Percentiles rank a stretch among this genome's conserved stretches.
Evolutionary conservation across 345 rosid genomes (phyloP).

Genomic region (Euphorbia lathyris): DNA sequence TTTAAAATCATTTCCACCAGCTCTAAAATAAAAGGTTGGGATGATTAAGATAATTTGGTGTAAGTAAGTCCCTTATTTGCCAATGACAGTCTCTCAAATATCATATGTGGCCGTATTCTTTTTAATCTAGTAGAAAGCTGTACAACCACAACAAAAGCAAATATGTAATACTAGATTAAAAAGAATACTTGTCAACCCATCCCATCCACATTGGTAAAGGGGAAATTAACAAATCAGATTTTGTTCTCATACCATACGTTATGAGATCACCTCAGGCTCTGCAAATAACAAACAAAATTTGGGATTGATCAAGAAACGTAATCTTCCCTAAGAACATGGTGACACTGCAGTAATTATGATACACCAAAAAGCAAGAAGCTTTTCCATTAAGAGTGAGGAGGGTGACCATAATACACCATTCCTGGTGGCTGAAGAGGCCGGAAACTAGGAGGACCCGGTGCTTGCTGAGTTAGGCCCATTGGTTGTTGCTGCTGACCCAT

Average conservation of each 20-base stretch:
- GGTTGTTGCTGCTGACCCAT: slow-evolving; percentile 28
- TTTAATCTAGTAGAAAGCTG: too few relatives aligned
- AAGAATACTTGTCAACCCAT: too few relatives aligned
- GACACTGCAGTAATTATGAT: slow-evolving; percentile 2
- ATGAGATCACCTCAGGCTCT: neutral
- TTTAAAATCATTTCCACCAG: too few relatives aligned
- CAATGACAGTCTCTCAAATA: too few relatives aligned
- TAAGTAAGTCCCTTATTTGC: too few relatives aligned
- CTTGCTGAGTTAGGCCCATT: slow-evolving; percentile 33
- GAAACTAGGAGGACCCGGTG: slow-evolving; percentile 50
- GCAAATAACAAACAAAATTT: slow-evolving; percentile 19
- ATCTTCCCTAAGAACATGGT: neutral
- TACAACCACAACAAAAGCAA: too few relatives aligned
- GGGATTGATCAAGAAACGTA: slow-evolving; percentile 9
- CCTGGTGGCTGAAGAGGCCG: slow-evolving; percentile 71
- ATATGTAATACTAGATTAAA: too few relatives aligned
- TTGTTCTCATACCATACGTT: slow-evolving; percentile 1
- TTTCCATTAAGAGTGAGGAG: slow-evolving; percentile 52
- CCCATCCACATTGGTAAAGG: neutral
- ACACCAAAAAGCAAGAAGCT: slow-evolving; percentile 2
- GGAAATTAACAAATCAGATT: neutral
- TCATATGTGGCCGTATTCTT: too few relatives aligned
- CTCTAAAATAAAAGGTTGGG: too few relatives aligned
- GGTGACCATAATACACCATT: slow-evolving; percentile 56
- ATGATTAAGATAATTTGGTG: too few relatives aligned